These are phyloP conservation scores for Vigna angularis DNA, from an alignment of 306 rosid genomes.

Conservation along the genomic window DNA sequence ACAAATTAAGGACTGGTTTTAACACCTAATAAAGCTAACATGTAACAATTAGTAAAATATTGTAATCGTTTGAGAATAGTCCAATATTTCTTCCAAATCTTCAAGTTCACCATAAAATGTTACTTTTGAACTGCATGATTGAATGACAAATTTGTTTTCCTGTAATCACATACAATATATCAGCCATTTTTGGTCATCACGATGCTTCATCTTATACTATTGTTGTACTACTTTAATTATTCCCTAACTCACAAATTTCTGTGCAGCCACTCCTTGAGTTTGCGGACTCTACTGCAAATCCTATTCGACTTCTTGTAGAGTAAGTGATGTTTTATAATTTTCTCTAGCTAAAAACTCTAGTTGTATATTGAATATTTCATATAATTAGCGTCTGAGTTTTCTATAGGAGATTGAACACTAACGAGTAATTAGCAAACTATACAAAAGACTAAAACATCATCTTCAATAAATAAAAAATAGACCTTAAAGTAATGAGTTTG, in stretches of 20 bases:
- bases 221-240: not conserved
- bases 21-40: too few species aligned
- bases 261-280: conserved; percentile 19
- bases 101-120: not conserved
- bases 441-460: too few species aligned
- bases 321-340: conserved; percentile 13
- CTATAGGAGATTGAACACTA: too few species aligned
- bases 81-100: conserved; percentile 11
- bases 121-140: conserved; percentile 6
- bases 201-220: not conserved
- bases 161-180: conserved; percentile 1
- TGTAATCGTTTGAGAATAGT: conserved; percentile 22
- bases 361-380: not conserved
- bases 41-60: not conserved
- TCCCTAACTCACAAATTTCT: conserved; percentile 1
- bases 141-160: conserved; percentile 3
- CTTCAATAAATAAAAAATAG: too few species aligned
- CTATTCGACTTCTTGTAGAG: conserved; percentile 15
- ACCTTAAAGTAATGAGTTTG: too few species aligned
- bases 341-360: not conserved
- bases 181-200: conserved; percentile 2
- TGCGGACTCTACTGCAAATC: not conserved
- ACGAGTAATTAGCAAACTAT: too few species aligned
- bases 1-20: too few species aligned
- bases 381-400: too few species aligned